phyloP scores from a whole-genome alignment of 192 early-diverging fungal species.

The Phycomyces nitens region DNA sequence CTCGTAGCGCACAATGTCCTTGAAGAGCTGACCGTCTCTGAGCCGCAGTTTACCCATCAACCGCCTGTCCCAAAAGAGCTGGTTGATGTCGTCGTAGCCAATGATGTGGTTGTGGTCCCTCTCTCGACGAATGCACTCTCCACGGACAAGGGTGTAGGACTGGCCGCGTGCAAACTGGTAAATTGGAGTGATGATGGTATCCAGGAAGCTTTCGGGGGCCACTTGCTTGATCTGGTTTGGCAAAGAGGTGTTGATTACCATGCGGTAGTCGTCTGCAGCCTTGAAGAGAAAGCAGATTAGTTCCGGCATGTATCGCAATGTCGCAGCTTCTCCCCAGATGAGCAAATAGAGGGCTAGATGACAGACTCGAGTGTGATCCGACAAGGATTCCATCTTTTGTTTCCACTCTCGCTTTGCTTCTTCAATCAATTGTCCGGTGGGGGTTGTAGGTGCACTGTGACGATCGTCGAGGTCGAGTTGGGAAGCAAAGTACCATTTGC shows the following conservation, averaged over 20 bases:
- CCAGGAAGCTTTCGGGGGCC: conserved; percentile 54
- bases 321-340: conserved; percentile 65
- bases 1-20: conserved; percentile 50
- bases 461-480: conserved; percentile 53
- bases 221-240: conserved; percentile 11
- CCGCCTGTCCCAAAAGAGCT: conserved; percentile 63
- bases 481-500: conserved; percentile 66
- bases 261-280: conserved; percentile 42
- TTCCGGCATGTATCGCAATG: conserved; percentile 61
- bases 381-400: conserved; percentile 54
- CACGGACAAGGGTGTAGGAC: conserved; percentile 55
- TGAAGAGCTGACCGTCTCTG: conserved; percentile 49
- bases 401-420: conserved; percentile 50
- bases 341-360: conserved; percentile 61
- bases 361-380: conserved; percentile 53
- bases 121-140: conserved; percentile 60
- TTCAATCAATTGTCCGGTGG: conserved; percentile 15
- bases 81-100: conserved; percentile 71
- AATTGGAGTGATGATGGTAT: conserved; percentile 56
- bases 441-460: conserved; percentile 1
- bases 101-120: conserved; percentile 62
- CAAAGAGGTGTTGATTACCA: background rate
- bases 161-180: conserved; percentile 64
- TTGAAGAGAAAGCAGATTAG: conserved; percentile 65
- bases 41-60: conserved; percentile 47